Percentiles rank a stretch among this genome's conserved stretches.
Conservation (phyloP, 164 flowering plant genomes). For the Nymphaea thermarum region DNA sequence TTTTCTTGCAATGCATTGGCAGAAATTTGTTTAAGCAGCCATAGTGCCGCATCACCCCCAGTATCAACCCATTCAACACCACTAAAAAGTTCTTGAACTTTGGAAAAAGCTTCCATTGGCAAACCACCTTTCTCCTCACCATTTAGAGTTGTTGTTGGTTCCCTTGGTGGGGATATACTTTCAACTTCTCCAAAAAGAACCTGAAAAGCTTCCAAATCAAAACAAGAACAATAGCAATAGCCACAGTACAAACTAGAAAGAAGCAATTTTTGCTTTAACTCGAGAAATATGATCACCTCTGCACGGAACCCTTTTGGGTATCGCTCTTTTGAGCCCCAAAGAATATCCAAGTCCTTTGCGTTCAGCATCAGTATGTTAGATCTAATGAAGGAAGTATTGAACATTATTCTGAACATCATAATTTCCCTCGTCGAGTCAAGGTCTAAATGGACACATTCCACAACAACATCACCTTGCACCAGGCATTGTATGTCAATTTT, state of each 20-base stretch:
- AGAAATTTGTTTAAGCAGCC: constrained; percentile 87
- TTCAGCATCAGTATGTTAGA: constrained; percentile 90
- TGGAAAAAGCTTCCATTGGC: constrained; percentile 96
- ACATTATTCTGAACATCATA: constrained; percentile 98
- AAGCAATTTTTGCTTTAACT: background rate
- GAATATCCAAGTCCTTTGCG: constrained; percentile 81
- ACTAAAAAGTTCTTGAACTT: constrained; percentile 94
- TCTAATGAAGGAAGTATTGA: constrained; percentile 91
- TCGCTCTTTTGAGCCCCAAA: constrained; percentile 89
- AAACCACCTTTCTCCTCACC: constrained; percentile 94
- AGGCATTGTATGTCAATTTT: constrained; percentile 90
- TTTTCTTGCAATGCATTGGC: constrained; percentile 33
- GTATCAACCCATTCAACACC: constrained; percentile 85
- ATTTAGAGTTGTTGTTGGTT: constrained; percentile 63
- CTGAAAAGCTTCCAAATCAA: constrained; percentile 18
- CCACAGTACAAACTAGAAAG: background rate
- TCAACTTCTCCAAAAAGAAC: constrained; percentile 93
- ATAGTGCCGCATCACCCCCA: constrained; percentile 82
- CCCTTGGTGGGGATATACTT: constrained; percentile 55
- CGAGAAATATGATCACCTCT: constrained; percentile 43
- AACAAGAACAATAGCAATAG: background rate
- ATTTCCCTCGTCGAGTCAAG: constrained; percentile 81
- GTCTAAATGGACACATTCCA: constrained; percentile 89
- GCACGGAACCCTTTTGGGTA: constrained; percentile 92
- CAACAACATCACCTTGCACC: constrained; percentile 94